Base-by-base conservation (phyloP, 768 basidiomycete species). In the Mycena galericulata region DNA sequence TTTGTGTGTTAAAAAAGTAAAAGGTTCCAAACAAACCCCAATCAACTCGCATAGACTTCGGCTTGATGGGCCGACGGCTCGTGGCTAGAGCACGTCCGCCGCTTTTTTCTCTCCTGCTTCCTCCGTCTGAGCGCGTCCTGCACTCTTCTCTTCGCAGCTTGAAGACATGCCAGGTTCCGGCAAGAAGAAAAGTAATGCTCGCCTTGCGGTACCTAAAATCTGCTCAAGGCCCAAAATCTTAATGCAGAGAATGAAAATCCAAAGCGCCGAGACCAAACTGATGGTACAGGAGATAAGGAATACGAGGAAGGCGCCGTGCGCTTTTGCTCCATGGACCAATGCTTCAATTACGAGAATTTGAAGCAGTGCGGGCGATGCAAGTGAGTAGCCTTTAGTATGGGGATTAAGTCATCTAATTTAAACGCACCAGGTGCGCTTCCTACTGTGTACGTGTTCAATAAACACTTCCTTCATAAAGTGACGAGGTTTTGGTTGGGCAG, bases 221-320 rank as follows among this genome's bases (percentile, higher is more conserved):
- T 11, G 30, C 34, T 14, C 34, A 14, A 36, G 34, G 34, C 34
- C 22, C 12, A 22, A 22, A 14, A 3, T 34, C 53, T 9, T 20
- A 12, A 20, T 12, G 15, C 58, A 47, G 58, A 49, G 49, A 14
- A 15, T n/a, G 58, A 49, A 60, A 14, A 15, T n/a, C 18, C 59
- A 2, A 61, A 11, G 34, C 47, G 47, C 12, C 45, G 45, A 9
- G 75, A 76, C 27, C 74, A 76, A 54, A 65, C 55, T 1, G 54
- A 65, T 41, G 63, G 55, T 22, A 65, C 12, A 11, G 63, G 55
- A n/a, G 36, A 40, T 22, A 38, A 40, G 15, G 45, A 11, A 38
- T 65, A 65, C 55, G 63, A 57, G 26, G 46, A 65, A n/a, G 45
- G 34, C 5, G 15, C 63, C 17, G 29, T 43, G 24, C 47, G 53